phyloP scores from a whole-genome alignment of 495 filamentous ascomycete species.

The Glutinoglossum americanum region DNA sequence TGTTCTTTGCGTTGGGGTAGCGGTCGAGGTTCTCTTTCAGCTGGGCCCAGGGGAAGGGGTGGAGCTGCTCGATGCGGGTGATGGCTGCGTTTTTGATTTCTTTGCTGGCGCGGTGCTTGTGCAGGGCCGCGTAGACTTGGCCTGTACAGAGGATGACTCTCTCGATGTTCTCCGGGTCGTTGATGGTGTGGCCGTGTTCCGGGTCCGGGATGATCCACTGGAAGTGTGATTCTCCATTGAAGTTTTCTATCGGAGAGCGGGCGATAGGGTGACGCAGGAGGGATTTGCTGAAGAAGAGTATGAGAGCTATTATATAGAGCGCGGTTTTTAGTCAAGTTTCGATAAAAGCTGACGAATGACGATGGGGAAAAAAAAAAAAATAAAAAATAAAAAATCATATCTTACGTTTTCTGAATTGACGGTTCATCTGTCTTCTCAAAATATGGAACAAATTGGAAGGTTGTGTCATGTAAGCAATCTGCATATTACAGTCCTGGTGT shows the following conservation, averaged over 20 bases:
- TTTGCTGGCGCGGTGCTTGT: conserved; percentile 75
- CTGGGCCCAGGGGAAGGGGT: conserved; percentile 97
- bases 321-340: conserved; percentile 21
- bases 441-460: conserved; percentile 94
- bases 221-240: conserved; percentile 82
- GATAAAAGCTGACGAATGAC: neutral
- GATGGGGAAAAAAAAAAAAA: neutral
- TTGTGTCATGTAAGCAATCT: conserved; percentile 82
- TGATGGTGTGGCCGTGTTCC: conserved; percentile 52
- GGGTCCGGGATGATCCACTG: conserved; percentile 84
- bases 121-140: conserved; percentile 75
- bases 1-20: conserved; percentile 91
- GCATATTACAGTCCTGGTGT: conserved; percentile 99
- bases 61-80: conserved; percentile 88
- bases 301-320: no score
- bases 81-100: conserved; percentile 74
- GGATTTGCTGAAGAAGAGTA: conserved; percentile 94
- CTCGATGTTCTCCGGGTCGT: conserved; percentile 67
- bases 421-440: conserved; percentile 88
- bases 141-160: conserved; percentile 87
- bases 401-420: conserved; percentile 97
- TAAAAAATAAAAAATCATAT: conserved; percentile 7
- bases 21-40: conserved; percentile 84
- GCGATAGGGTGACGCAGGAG: conserved; percentile 81
- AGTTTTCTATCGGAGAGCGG: conserved; percentile 72